Base-by-base conservation (phyloP, 2,329 filamentous ascomycete species). In the Cladosporium oxysporum region DNA sequence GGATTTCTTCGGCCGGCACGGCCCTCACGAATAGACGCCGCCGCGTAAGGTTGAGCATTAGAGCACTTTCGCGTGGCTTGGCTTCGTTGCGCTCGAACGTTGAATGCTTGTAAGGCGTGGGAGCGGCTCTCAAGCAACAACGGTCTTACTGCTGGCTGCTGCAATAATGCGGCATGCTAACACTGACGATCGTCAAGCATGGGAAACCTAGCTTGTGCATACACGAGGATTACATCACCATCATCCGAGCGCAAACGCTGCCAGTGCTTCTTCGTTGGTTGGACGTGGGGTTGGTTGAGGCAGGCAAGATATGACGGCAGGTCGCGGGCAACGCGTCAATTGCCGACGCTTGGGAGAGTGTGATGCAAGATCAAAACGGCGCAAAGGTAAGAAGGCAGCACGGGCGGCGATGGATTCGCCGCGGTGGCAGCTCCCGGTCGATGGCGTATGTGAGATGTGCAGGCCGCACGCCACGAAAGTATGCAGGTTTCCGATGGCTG, bases 231-330 rank as follows among this genome's bases (percentile, higher is more conserved):
- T 41, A 28, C 55, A 58, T 58, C 52, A 55, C 28, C 8, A 28
- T 21, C 28, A 59, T 59, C 37, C 57, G 37, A 59, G 57, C 57
- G 57, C 33, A 31, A 59, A 59, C 57, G 57, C 14, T 29, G 57
- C 57, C 37, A 59, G 37, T 59, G 57, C 57, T 29, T 41, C n/a
- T 41, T 58, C 12, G n/a, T 26, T 28, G 49, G 28, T 12, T 28
- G 49, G 49, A 21, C 49, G 28, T 52, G 49, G 23, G 41, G 41
- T 41, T 18, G 16, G 41, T 31, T 29, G 33, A 35, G 10, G 33
- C 14, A 31, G 52, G 50, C 28, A 3, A 55, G 55, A 18, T 23
- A 41, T 58, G 55, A 58, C 55, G 55, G 55, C 53, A 41, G 55
- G 14, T 47, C 10, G 41, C 41, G 31, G 18, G 33, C 31, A 58